Evolutionary conservation across 129 eudicot species (phyloP), one percentile per base, ranked within the genome.

Genomic region (Tanacetum coccineum): DNA sequence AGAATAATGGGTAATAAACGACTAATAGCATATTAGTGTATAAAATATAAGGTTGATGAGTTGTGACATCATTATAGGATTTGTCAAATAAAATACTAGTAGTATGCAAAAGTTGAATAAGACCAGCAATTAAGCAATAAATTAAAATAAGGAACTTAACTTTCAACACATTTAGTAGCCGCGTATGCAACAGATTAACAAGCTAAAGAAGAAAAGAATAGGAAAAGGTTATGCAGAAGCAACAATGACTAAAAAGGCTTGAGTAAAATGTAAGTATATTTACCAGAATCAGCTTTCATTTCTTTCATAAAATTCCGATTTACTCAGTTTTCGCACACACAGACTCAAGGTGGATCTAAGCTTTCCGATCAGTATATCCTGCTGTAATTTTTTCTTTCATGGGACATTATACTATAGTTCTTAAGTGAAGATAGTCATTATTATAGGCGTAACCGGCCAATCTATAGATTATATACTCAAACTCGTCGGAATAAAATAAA

Each of bases 21-120:
- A 62, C 25, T 22, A 52, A 44, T 53, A 63, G 64, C 54, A 22
- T n/a, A 64, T n/a, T 44, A 14, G n/a, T 15, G 42, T 48, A 47
- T 2, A 59, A 47, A 48, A 15, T 46, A 59, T 48, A 59, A 59
- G 15, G 45, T 55, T 45, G 72, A 59, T 65, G 72, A 65, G 59
- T 55, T 53, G 40, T 65, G 78, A 64, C 65, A 54, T 40, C 44
- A 19, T 42, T 18, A 20, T 64, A 32, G 40, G 40, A 32, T 32
- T 32, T 32, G 40, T 32, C 40, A 73, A 73, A 46, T 42, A 25
- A 49, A 49, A 19, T 28, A n/a, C n/a, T n/a, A n/a, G n/a, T n/a
- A 62, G 55, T 13, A 64, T 13, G 30, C 19, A 17, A 55, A 74
- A 74, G 18, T 74, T 74, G 66, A 74, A 65, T 46, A 11, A 54